phyloP scores from a whole-genome alignment of 306 rosid species.

The Fragaria iinumae region DNA sequence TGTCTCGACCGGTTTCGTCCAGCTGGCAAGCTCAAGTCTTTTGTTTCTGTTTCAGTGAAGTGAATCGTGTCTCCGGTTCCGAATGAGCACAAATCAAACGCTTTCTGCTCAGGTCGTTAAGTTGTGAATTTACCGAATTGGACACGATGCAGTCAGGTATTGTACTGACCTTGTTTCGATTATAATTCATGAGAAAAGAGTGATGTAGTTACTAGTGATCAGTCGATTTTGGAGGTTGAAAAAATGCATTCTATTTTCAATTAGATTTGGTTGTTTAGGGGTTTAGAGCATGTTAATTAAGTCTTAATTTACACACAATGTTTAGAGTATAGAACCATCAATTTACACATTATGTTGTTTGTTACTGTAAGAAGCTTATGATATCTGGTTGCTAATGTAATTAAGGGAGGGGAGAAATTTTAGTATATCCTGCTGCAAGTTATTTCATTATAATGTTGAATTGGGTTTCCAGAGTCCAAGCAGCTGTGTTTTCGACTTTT shows the following conservation, averaged over 20 bases:
- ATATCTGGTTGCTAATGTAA: neutral
- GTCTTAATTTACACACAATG: neutral
- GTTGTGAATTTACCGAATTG: conserved; percentile 28
- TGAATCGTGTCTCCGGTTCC: conserved; percentile 3
- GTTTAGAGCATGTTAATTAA: neutral
- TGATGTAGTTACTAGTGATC: neutral
- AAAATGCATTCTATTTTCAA: neutral
- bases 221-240: neutral
- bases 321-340: neutral
- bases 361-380: neutral
- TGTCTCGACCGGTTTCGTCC: neutral
- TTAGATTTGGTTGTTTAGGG: neutral
- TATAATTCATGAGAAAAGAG: neutral
- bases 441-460: neutral
- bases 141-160: conserved; percentile 45
- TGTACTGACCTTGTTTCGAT: neutral
- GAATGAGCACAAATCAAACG: conserved; percentile 20
- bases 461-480: neutral
- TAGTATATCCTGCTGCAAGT: too few relatives aligned
- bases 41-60: neutral
- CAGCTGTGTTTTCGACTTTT: neutral
- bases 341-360: neutral
- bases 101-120: conserved; percentile 22
- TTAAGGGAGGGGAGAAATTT: neutral
- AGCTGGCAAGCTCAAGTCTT: neutral